A percentile compares a stretch with the other conserved stretches of the same genome.
These are phyloP conservation scores for Exophiala spinifera DNA, from an alignment of 2,329 filamentous ascomycete species.

Conservation along the genomic window DNA sequence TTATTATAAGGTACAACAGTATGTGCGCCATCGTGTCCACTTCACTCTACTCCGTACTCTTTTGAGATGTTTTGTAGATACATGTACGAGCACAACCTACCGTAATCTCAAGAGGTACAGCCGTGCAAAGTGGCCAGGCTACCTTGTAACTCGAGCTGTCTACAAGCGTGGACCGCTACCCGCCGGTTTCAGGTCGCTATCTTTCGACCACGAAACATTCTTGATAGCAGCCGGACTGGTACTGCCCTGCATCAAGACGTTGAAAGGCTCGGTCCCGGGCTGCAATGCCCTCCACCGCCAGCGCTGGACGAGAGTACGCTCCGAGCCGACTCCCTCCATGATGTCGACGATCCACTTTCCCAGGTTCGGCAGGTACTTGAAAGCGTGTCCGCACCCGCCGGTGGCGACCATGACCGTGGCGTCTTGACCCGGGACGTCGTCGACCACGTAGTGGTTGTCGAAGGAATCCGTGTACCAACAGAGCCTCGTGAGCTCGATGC, in stretches of 20 bases:
- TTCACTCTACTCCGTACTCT: too few relatives aligned
- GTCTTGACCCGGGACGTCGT: conserved; percentile 48
- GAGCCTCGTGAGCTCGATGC: conserved; percentile 45
- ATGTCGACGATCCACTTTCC: conserved; percentile 54
- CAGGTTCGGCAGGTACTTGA: conserved; percentile 60
- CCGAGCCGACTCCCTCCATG: conserved; percentile 40
- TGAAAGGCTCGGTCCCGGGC: conserved; percentile 16
- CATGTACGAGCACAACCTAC: too few relatives aligned
- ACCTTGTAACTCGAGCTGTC: neutral
- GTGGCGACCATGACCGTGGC: conserved; percentile 59
- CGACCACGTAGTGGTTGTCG: conserved; percentile 54
- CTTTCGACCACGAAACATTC: conserved; percentile 16
- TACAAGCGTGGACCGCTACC: conserved; percentile 8
- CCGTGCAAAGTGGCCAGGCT: too few relatives aligned
- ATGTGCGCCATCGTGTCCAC: too few relatives aligned
- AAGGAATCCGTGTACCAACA: conserved; percentile 59
- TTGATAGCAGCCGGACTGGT: conserved; percentile 19
- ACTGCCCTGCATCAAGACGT: conserved; percentile 28
- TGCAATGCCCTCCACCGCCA: conserved; percentile 29
- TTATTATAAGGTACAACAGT: too few relatives aligned
- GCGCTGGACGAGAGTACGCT: conserved; percentile 30
- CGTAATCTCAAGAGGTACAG: too few relatives aligned
- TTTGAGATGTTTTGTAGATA: too few relatives aligned
- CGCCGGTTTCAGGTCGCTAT: conserved; percentile 8
- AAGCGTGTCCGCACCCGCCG: conserved; percentile 60